Evolutionary conservation across 148 eudicot genomes (phyloP).

Genomic region (Fagopyrum tataricum): DNA sequence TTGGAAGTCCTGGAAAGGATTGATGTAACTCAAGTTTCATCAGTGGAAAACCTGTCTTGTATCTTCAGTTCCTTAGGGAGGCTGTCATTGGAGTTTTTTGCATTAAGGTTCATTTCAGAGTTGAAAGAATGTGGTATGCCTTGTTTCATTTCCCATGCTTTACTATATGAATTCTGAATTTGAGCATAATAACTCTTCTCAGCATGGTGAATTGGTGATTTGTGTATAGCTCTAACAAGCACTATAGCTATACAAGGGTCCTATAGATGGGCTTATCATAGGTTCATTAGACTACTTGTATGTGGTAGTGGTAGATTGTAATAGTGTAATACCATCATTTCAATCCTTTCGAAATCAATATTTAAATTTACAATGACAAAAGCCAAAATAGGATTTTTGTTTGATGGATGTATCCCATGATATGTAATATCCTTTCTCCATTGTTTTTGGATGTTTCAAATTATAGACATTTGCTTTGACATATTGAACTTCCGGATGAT

Average conservation of each 20-base stretch:
- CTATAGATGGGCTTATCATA: not conserved
- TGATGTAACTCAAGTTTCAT: slow-evolving; percentile 60
- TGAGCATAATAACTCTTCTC: not conserved
- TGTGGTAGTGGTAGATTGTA: not conserved
- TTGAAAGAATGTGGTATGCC: slow-evolving; percentile 51
- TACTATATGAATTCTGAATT: not conserved
- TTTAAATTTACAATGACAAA: not conserved
- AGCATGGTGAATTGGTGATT: not conserved
- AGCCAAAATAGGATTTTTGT: not conserved
- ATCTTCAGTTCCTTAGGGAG: slow-evolving; percentile 71
- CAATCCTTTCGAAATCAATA: not conserved
- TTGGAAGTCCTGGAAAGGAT: slow-evolving; percentile 43
- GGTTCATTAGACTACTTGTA: not conserved
- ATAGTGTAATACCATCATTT: not conserved
- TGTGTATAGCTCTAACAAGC: not conserved
- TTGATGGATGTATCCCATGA: no score
- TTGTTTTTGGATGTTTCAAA: no score
- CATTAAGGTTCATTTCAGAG: slow-evolving; percentile 41
- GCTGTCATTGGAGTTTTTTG: slow-evolving; percentile 49
- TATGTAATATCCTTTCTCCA: no score
- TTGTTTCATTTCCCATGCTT: slow-evolving; percentile 9
- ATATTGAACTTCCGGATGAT: no score
- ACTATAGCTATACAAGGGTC: not conserved
- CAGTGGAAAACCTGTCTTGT: slow-evolving; percentile 27
- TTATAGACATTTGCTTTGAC: no score